Percentiles rank a stretch among this genome's conserved stretches.
These are phyloP conservation scores for Ceratocystis ficicola DNA, from an alignment of 2,329 filamentous ascomycete species.

Conservation along the genomic window DNA sequence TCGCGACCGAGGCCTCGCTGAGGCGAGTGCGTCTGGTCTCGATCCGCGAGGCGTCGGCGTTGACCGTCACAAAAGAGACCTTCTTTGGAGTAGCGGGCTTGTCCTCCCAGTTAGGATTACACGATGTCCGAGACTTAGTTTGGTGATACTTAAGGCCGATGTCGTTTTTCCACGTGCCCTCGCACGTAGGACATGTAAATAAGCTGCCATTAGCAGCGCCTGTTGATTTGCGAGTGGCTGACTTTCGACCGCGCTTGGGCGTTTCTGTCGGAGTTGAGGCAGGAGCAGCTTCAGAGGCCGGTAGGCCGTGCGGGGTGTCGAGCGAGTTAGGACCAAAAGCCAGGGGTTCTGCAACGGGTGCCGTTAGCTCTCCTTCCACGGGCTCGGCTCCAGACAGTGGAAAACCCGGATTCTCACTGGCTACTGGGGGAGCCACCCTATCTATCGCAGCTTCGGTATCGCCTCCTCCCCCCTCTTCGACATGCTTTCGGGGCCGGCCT, in stretches of 20 bases:
- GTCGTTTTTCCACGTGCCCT: conserved; percentile 45
- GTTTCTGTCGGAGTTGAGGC: neutral
- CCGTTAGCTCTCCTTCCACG: neutral
- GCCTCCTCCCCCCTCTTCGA: neutral
- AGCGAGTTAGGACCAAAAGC: neutral
- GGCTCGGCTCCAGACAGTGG: no score
- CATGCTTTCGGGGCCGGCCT: conserved; percentile 8
- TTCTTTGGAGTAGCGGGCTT: conserved; percentile 19
- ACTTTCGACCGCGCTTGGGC: neutral
- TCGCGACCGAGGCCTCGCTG: neutral
- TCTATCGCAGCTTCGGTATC: neutral
- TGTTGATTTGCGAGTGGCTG: neutral
- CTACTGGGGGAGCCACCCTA: no score
- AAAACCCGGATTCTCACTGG: no score
- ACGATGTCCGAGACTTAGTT: conserved; percentile 41
- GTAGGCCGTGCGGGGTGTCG: neutral
- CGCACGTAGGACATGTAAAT: conserved; percentile 42
- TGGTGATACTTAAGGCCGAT: conserved; percentile 48
- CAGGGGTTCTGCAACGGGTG: neutral
- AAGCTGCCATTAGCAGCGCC: conserved; percentile 25
- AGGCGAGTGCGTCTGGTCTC: conserved; percentile 7
- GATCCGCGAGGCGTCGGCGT: neutral
- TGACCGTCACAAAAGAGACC: conserved; percentile 2
- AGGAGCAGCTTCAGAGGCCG: neutral
- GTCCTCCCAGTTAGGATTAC: conserved; percentile 37